phyloP scores from a whole-genome alignment of 306 rosid genomes.

The Vigna mungo region DNA sequence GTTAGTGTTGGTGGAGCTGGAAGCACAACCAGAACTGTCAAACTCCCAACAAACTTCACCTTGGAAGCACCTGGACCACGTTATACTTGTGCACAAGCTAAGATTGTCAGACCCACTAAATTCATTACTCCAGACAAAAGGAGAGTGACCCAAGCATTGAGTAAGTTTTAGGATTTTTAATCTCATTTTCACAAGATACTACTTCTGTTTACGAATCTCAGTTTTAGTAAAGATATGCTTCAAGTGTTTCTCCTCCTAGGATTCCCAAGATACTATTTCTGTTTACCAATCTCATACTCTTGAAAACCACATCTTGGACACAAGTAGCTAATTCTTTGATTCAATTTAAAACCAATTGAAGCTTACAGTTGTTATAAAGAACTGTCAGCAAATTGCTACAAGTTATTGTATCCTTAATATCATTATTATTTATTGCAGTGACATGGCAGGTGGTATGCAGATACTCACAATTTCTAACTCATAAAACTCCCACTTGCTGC shows the following conservation, averaged over 20 bases:
- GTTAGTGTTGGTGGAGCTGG: slow-evolving; percentile 77
- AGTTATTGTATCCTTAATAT: slow-evolving; percentile 9
- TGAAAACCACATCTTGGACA: not conserved
- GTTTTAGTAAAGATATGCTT: too few species aligned
- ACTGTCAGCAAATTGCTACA: not conserved
- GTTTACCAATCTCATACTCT: not conserved
- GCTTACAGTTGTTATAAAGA: not conserved
- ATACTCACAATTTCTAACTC: slow-evolving; percentile 83
- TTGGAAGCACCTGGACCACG: slow-evolving; percentile 86
- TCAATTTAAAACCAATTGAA: slow-evolving; percentile 2
- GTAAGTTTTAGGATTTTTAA: slow-evolving; percentile 54
- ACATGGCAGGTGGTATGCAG: slow-evolving; percentile 88
- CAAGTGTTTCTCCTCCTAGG: too few species aligned
- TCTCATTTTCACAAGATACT: slow-evolving; percentile 7
- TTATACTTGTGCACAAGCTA: slow-evolving; percentile 75
- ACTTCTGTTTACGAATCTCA: too few species aligned
- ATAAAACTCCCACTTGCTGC: slow-evolving; percentile 78
- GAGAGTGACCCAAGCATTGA: slow-evolving; percentile 75
- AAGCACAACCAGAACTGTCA: slow-evolving; percentile 69
- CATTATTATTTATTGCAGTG: slow-evolving; percentile 63
- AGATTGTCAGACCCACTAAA: slow-evolving; percentile 60
- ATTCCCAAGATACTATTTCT: not conserved
- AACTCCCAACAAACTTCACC: slow-evolving; percentile 75
- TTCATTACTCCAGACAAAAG: slow-evolving; percentile 69
- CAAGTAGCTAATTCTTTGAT: not conserved